Percentiles rank a stretch among this genome's conserved stretches.
Evolutionary conservation across 495 filamentous ascomycete genomes (phyloP).

Genomic region (Entonaema liquescens): DNA sequence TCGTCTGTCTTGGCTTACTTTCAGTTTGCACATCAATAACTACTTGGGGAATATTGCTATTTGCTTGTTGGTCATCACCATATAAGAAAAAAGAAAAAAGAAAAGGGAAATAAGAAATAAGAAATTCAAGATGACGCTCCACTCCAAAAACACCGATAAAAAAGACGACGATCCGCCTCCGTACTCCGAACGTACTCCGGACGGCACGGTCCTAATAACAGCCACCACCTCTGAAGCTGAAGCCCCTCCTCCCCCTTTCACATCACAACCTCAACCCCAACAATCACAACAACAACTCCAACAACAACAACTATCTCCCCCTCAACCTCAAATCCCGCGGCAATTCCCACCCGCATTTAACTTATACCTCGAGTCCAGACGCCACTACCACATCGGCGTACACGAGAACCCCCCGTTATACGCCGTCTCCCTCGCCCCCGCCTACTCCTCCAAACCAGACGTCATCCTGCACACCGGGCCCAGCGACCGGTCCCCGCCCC

Average conservation of each 20-base stretch:
- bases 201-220: neutral
- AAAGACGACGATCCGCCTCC: slow-evolving; percentile 1
- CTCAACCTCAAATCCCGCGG: neutral
- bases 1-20: neutral
- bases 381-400: slow-evolving; percentile 35
- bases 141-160: neutral
- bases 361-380: slow-evolving; percentile 31
- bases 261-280: neutral
- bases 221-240: neutral
- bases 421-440: slow-evolving; percentile 29
- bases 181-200: neutral
- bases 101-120: too few relatives aligned
- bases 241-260: neutral
- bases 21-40: neutral
- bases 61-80: neutral
- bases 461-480: slow-evolving; percentile 41
- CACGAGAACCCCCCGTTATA: slow-evolving; percentile 38
- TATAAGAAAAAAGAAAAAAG: neutral
- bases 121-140: neutral
- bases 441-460: slow-evolving; percentile 22
- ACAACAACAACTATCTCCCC: neutral
- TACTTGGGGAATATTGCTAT: neutral
- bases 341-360: slow-evolving; percentile 43
- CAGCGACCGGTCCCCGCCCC: slow-evolving; percentile 2
- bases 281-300: neutral